Base-by-base conservation (phyloP, 768 basidiomycete genomes). In the Galerina sulciceps region DNA sequence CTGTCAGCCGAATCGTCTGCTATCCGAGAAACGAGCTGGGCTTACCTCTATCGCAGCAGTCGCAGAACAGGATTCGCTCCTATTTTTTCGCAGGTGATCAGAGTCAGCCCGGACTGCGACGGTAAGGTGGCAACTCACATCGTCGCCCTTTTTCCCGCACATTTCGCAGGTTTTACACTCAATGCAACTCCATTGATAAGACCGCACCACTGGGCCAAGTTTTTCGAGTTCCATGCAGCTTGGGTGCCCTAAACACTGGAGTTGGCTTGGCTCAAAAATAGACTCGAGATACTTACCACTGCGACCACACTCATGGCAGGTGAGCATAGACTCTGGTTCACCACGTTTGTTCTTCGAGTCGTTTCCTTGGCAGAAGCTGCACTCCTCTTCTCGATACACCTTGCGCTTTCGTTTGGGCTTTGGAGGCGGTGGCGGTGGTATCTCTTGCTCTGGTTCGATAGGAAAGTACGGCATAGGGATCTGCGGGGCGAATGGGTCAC, bases 81-180 rank as follows among this genome's bases (percentile, higher is more conserved):
- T 96, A 68, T 50, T 41, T 20, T 26, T 62, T 57, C 57, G 35
- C 43, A 49, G 37, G 38, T 59, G 55, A 40, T 61, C 45, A 63
- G 46, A 55, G 62, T 56, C 47, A 36, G 53, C 48, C 36, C 41
- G 47, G 50, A 55, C 31, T 47, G 36, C 36, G 48, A 58, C 18
- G 48, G 56, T 45, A 50, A 10, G 43, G 43, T 13, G 38, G 43
- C 53, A 52, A 79, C 93, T 75, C 75, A 96, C 96, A 73, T 95
- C 94, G 73, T 94, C 90, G 18, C 91, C 93, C 69, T 95, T 94
- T 66, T 86, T 77, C 44, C 82, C 75, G 69, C 96, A 98, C 55
- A 93, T 78, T 75, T 95, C 93, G 71, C 96, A 99, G 57, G 79
- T 87, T 78, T 96, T 97, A 78, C 96, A 97, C 63, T 95, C 93